phyloP scores from a whole-genome alignment of 192 early-diverging fungal genomes.

The Backusella mclennaniae region DNA sequence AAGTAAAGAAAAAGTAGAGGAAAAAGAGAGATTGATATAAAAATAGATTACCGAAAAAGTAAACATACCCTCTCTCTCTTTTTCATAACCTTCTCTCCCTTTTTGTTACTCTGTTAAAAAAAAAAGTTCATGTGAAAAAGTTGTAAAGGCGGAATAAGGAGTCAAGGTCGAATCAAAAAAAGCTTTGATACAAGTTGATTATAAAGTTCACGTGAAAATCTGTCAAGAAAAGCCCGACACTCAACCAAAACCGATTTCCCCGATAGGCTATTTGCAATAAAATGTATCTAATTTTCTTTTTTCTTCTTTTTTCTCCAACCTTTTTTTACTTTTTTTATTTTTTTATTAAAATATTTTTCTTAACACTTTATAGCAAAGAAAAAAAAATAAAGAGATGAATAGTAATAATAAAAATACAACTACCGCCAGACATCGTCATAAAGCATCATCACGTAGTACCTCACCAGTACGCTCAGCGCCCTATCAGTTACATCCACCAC shows the following conservation, averaged over 20 bases:
- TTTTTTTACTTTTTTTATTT: background rate
- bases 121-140: background rate
- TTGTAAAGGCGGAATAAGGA: conserved; percentile 1
- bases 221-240: background rate
- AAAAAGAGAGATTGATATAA: background rate
- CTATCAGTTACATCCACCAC: conserved; percentile 17
- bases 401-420: background rate
- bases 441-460: conserved; percentile 17
- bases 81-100: background rate
- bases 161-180: background rate
- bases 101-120: background rate
- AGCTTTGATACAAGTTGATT: background rate
- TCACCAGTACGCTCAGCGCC: conserved; percentile 21
- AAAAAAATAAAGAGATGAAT: background rate
- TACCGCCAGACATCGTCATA: background rate
- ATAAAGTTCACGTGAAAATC: conserved; percentile 7
- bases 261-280: conserved; percentile 5
- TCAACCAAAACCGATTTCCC: background rate
- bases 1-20: background rate
- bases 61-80: background rate
- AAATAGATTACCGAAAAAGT: background rate
- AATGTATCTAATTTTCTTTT: background rate
- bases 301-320: background rate
- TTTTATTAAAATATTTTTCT: background rate
- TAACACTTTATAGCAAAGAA: background rate